These are phyloP conservation scores for Phytophthora chlamydospora DNA, from an alignment of 352 stramenopile genomes.

Conservation along the genomic window DNA sequence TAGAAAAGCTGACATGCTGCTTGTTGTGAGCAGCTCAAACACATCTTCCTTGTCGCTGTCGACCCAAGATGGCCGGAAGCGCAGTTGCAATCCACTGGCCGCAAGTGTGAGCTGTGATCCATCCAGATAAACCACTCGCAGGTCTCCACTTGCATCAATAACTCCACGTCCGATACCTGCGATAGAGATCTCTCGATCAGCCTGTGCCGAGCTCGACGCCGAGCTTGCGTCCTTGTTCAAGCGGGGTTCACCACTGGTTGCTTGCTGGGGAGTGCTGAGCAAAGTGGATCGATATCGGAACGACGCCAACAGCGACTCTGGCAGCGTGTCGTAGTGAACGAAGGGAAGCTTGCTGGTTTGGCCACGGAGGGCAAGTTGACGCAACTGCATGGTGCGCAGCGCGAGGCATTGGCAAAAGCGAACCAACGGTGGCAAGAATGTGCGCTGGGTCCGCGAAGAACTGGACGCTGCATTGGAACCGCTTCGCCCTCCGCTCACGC, in stretches of 20 bases:
- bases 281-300: constrained; percentile 37
- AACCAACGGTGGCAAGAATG: constrained; percentile 33
- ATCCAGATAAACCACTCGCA: constrained; percentile 57
- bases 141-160: constrained; percentile 44
- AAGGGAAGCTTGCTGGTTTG: constrained; percentile 48
- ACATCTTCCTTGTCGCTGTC: constrained; percentile 33
- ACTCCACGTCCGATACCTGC: constrained; percentile 48
- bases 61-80: constrained; percentile 39
- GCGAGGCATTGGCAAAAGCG: constrained; percentile 62
- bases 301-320: constrained; percentile 46
- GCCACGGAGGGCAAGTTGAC: constrained; percentile 43
- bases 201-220: not conserved
- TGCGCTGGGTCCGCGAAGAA: constrained; percentile 8
- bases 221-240: not conserved
- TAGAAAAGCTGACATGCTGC: constrained; percentile 43
- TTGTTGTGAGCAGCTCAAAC: constrained; percentile 45
- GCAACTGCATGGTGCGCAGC: constrained; percentile 56
- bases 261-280: constrained; percentile 3
- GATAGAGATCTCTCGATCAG: constrained; percentile 32
- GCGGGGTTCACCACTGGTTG: not conserved
- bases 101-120: constrained; percentile 48
- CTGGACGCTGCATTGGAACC: not conserved
- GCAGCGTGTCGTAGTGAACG: constrained; percentile 59
- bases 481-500: constrained; percentile 9
- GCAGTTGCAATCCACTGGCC: constrained; percentile 49